Evolutionary conservation across 73 alveolate species (phyloP).

Genomic region (Stentor roeselii): DNA sequence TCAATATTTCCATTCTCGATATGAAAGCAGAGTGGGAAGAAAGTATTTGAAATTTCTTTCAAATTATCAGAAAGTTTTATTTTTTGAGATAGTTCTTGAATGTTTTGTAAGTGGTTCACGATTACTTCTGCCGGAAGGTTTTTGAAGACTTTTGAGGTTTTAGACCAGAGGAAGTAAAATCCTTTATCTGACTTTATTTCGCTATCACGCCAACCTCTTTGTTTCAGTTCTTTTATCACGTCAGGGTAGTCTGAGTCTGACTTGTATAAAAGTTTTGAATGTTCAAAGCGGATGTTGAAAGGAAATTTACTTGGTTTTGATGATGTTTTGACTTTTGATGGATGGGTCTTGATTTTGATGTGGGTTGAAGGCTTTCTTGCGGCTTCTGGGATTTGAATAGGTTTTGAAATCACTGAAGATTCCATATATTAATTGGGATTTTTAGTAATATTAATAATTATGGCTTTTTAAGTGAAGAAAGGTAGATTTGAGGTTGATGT

Average conservation of each 20-base stretch:
- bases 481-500: too few relatives aligned
- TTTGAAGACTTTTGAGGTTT: neutral
- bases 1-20: neutral
- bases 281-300: neutral
- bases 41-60: neutral
- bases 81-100: conserved; percentile 8
- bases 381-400: too few relatives aligned
- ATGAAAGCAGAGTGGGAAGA: conserved; percentile 13
- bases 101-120: neutral
- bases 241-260: conserved; percentile 9
- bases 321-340: too few relatives aligned
- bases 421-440: too few relatives aligned
- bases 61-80: neutral
- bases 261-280: neutral
- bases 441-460: too few relatives aligned
- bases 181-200: neutral
- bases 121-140: neutral
- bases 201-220: conserved; percentile 5
- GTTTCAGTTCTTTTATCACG: neutral
- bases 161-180: neutral
- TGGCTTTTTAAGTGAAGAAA: too few relatives aligned
- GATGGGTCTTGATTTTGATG: too few relatives aligned
- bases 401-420: too few relatives aligned
- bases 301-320: too few relatives aligned
- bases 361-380: too few relatives aligned